Conservation (phyloP, 106 monocot genomes). For the Acorus gramineus region DNA sequence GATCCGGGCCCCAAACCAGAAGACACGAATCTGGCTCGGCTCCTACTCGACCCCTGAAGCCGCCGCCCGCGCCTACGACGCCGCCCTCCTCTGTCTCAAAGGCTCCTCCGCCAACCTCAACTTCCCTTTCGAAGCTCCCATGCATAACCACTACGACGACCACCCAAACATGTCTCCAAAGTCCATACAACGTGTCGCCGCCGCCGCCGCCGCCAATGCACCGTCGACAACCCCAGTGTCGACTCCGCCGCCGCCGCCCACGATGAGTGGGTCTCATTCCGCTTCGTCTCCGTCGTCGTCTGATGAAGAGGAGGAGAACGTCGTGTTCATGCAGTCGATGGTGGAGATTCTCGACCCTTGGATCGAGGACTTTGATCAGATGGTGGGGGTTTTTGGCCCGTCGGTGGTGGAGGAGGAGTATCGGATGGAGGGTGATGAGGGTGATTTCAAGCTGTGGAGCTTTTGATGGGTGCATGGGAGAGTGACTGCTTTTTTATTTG, state of each 20-base stretch:
- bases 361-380: conserved; percentile 14
- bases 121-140: conserved; percentile 15
- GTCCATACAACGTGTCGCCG: conserved; percentile 45
- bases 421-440: conserved; percentile 5
- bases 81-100: conserved; percentile 38
- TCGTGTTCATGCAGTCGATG: neutral
- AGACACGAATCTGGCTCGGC: conserved; percentile 54
- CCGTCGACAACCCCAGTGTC: no score
- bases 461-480: conserved; percentile 10
- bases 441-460: conserved; percentile 26
- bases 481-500: no score
- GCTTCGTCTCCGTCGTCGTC: conserved; percentile 8
- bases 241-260: neutral
- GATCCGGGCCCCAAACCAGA: conserved; percentile 51
- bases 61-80: conserved; percentile 48
- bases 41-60: conserved; percentile 55
- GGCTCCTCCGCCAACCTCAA: conserved; percentile 43
- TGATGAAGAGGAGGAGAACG: neutral
- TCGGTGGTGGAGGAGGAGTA: neutral
- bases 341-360: neutral
- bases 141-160: neutral
- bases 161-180: conserved; percentile 34
- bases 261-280: neutral
- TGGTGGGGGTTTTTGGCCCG: neutral
- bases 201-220: conserved; percentile 21